Evolutionary conservation across 1,139 yeast genomes (phyloP), one percentile per base, ranked within the genome.

Genomic region (Debaryomycetaceae sp.): DNA sequence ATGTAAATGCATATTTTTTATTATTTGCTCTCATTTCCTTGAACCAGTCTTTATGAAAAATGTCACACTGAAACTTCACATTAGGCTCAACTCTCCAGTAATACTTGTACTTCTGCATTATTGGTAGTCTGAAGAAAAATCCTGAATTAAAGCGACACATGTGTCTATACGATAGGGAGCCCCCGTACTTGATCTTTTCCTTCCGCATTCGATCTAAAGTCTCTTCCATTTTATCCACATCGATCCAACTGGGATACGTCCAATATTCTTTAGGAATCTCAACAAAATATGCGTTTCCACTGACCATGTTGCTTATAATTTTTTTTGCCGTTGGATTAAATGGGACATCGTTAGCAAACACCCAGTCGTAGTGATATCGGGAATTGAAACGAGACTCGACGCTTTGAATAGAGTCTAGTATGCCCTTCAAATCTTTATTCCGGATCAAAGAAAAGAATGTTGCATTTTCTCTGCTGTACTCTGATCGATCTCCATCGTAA

Each of bases 381-480:
- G 64, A 59, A 61, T 85, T 85, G 65, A 85, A 85, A 38, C 87
- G 71, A 49, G 75, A 78, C 63, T 85, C 91, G 29, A 83, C 78
- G 36, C 78, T 67, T 37, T 74, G 66, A 36, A 85, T 81, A 6
- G 89, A 75, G 30, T 65, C 67, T 14, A 80, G 54, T 44, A 85
- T 63, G 7, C 70, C 75, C 56, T 70, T 65, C 34, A 84, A 56
- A 52, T 86, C 94, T 14, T 67, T 58, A 57, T 85, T 83, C 48
- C 91, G 68, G 17, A 85, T 91, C 44, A 87, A 61, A 2, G 89
- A 76, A 41, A 85, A 82, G 50, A 86, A 79, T 1, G 88, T 79
- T 3, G 92, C 94, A 38, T 48, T 50, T 33, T 50, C 53, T n/a
- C 43, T 34, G 17, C 33, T 28, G 33, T 44, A 35, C 7, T 18